These are phyloP conservation scores for Fusarium albosuccineum DNA, from an alignment of 2,329 filamentous ascomycete genomes.

Conservation along the genomic window DNA sequence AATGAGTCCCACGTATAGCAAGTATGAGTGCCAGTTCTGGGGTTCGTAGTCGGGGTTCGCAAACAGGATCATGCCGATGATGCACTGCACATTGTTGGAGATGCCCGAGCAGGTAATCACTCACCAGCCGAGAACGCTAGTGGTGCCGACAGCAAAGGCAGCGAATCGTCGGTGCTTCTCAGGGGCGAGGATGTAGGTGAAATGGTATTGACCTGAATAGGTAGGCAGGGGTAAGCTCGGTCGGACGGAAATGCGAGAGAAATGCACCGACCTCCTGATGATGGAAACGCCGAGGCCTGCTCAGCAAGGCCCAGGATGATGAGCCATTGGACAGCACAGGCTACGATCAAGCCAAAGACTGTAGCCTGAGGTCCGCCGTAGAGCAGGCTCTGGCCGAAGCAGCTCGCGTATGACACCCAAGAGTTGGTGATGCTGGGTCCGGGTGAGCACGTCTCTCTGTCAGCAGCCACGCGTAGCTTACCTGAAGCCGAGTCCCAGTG, in stretches of 20 bases:
- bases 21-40: conserved; percentile 33
- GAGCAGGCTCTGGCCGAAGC: conserved; percentile 32
- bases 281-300: conserved; percentile 32
- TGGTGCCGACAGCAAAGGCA: conserved; percentile 25
- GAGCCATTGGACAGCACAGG: conserved; percentile 35
- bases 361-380: conserved; percentile 33
- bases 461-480: not conserved
- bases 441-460: not conserved
- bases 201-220: conserved; percentile 36
- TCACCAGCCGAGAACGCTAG: conserved; percentile 35
- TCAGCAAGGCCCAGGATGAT: conserved; percentile 35
- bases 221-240: not conserved
- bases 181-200: conserved; percentile 30
- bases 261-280: conserved; percentile 17
- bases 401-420: conserved; percentile 32
- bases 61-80: conserved; percentile 33
- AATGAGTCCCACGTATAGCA: conserved; percentile 31
- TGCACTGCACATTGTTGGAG: conserved; percentile 32
- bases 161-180: conserved; percentile 30
- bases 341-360: conserved; percentile 33
- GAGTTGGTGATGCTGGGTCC: conserved; percentile 35
- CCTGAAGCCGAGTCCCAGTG: conserved; percentile 31
- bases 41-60: conserved; percentile 23
- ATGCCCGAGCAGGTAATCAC: conserved; percentile 40
- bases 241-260: not conserved